These are phyloP conservation scores for Xylariaceae sp. DNA, from an alignment of 2,329 filamentous ascomycete species.

Conservation along the genomic window DNA sequence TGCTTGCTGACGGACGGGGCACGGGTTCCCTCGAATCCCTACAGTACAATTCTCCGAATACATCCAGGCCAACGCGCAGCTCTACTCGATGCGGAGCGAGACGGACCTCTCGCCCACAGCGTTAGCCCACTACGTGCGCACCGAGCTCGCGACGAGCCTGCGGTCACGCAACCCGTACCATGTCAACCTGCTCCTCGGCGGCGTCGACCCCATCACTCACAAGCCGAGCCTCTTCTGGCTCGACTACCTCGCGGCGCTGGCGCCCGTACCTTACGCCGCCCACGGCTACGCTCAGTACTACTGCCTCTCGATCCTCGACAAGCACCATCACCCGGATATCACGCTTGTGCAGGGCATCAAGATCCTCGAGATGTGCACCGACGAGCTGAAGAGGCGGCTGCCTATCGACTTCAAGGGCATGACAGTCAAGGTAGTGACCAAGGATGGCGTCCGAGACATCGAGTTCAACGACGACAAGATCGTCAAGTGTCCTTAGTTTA, in stretches of 20 bases:
- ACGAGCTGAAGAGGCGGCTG: slow-evolving; percentile 93
- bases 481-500: slow-evolving; percentile 52
- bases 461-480: slow-evolving; percentile 78
- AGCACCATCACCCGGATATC: slow-evolving; percentile 97
- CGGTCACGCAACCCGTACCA: slow-evolving; percentile 92
- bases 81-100: slow-evolving; percentile 98
- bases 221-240: slow-evolving; percentile 95
- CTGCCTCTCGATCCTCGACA: slow-evolving; percentile 94
- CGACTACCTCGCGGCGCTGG: slow-evolving; percentile 88
- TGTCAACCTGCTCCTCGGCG: slow-evolving; percentile 91
- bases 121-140: slow-evolving; percentile 87
- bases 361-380: slow-evolving; percentile 88
- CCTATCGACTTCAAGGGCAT: slow-evolving; percentile 99
- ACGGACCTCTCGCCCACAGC: slow-evolving; percentile 85
- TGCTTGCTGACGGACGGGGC: slow-evolving; percentile 13
- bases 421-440: slow-evolving; percentile 88
- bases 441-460: slow-evolving; percentile 82
- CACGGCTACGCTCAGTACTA: slow-evolving; percentile 99
- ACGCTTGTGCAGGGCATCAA: slow-evolving; percentile 83
- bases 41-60: slow-evolving; percentile 98
- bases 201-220: slow-evolving; percentile 84
- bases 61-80: slow-evolving; percentile 95
- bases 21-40: neutral
- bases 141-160: slow-evolving; percentile 84
- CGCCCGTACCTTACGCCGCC: slow-evolving; percentile 86